A percentile compares a stretch with the other conserved stretches of the same genome.
Conservation (phyloP, 2,329 filamentous ascomycete species). For the Zymoseptoria pseudotritici region DNA sequence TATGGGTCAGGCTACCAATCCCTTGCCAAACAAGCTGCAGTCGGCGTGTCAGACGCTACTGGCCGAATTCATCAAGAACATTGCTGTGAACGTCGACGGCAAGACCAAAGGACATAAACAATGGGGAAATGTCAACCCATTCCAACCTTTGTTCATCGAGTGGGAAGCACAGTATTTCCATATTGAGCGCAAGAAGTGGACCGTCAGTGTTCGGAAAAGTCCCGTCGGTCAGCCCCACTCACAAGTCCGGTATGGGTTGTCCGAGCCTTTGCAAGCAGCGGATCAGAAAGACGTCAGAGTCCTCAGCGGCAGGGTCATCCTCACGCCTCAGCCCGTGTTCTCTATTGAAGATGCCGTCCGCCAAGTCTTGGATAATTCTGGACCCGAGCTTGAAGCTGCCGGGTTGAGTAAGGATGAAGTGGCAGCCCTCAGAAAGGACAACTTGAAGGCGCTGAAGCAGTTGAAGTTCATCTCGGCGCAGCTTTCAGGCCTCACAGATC, state of each 20-base stretch:
- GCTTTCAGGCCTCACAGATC: slow-evolving; percentile 3
- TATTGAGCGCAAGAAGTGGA: neutral
- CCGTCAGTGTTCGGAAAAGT: neutral
- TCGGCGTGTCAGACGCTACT: neutral
- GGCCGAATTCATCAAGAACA: neutral
- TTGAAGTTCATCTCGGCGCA: neutral
- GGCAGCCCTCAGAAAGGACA: neutral
- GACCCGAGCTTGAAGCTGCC: too few relatives aligned
- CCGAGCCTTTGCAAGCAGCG: too few relatives aligned
- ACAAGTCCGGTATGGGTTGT: neutral
- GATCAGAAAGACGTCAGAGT: neutral
- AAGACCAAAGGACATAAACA: neutral
- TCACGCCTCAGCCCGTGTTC: too few relatives aligned
- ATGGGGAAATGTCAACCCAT: neutral
- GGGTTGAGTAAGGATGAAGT: too few relatives aligned
- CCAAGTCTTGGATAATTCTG: too few relatives aligned
- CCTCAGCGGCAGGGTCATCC: too few relatives aligned
- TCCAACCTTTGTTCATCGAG: neutral
- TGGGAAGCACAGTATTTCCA: neutral
- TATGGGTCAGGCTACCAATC: too few relatives aligned
- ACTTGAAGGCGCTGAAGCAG: neutral
- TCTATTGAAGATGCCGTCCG: too few relatives aligned
- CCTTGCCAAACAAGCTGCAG: neutral
- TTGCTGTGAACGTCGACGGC: neutral
- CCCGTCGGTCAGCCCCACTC: neutral